Percentiles rank a stretch among this genome's conserved stretches.
Evolutionary conservation across 129 eudicot species (phyloP).

Genomic region (Calendula officinalis): DNA sequence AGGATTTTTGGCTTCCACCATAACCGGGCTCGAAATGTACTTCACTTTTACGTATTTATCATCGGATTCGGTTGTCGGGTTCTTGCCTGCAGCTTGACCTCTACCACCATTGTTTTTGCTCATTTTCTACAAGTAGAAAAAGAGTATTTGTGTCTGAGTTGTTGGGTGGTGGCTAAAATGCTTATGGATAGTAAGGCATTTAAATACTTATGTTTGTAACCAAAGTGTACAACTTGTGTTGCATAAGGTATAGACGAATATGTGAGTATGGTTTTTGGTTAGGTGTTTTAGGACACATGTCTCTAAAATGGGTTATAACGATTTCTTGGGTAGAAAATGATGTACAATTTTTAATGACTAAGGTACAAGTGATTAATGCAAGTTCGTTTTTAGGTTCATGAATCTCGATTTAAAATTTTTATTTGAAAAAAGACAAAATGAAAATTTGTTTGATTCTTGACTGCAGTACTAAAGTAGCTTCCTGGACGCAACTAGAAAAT

Average conservation of each 20-base stretch:
- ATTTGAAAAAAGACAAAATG: not conserved
- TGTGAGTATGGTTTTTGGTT: not conserved
- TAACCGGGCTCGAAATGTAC: conserved; percentile 55
- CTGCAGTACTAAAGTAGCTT: conserved; percentile 27
- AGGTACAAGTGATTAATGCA: conserved; percentile 15
- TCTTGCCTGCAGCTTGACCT: conserved; percentile 15
- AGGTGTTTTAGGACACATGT: not conserved
- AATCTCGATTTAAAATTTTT: conserved; percentile 18
- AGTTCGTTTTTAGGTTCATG: conserved; percentile 1
- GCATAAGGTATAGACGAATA: conserved; percentile 2
- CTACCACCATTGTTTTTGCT: conserved; percentile 7
- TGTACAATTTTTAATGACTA: not conserved
- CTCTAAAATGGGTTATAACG: not conserved
- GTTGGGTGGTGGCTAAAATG: not conserved
- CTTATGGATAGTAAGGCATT: conserved; percentile 10
- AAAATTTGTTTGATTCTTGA: conserved; percentile 25
- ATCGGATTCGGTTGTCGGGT: conserved; percentile 11
- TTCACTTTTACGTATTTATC: conserved; percentile 39
- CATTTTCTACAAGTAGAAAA: conserved; percentile 6
- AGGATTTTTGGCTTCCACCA: conserved; percentile 48
- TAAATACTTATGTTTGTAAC: conserved; percentile 19
- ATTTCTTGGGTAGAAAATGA: not conserved
- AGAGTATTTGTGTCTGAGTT: not conserved
- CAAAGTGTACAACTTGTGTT: conserved; percentile 7
- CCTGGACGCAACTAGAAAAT: conserved; percentile 34